Evolutionary conservation across 23 red algal species (phyloP), one percentile per base, ranked within the genome.

Genomic region (Gracilaria domingensis): DNA sequence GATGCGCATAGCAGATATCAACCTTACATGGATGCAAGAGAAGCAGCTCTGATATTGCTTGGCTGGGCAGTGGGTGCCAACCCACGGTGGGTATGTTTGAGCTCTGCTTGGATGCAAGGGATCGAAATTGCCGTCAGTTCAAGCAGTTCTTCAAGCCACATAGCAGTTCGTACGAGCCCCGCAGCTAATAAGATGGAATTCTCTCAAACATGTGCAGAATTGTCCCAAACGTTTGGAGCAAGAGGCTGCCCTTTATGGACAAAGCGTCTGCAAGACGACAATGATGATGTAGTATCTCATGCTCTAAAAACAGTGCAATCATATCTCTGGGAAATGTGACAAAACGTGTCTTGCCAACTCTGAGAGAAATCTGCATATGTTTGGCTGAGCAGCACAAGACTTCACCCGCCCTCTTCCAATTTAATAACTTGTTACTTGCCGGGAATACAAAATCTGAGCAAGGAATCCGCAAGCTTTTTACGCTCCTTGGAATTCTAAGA

Each of bases 21-120:
- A 39, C 24, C 47, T 29, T 88, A 70, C 20, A 71, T 88, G 3
- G 85, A 88, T 71, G 66, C 79, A 51, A 40, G 72, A 23, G 85
- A 88, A 49, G 16, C 40, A n/a, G 85, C 65, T 40, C 33, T 77
- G 21, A 72, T 76, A 11, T 62, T 88, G 47, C 23, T 75, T 20
- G 72, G 85, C 28, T 45, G 60, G n/a, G 38, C 73, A 35, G 69
- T 79, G 29, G 49, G 13, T 53, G 40, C 58, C 21, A 39, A 59
- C 29, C 33, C 37, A 28, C 21, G 33, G 8, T 47, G 48, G 45
- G 23, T 23, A 23, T 14, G 37, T 12, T 23, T 88, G 5, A 36
- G 16, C n/a, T 57, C 58, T 35, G 49, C 26, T 1, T 88, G 85
- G 85, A 88, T 88, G 42, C 25, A 75, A 34, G 39, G 35, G 49